phyloP scores from a whole-genome alignment of 768 basidiomycete genomes.

The Hygrocybe coccinea region DNA sequence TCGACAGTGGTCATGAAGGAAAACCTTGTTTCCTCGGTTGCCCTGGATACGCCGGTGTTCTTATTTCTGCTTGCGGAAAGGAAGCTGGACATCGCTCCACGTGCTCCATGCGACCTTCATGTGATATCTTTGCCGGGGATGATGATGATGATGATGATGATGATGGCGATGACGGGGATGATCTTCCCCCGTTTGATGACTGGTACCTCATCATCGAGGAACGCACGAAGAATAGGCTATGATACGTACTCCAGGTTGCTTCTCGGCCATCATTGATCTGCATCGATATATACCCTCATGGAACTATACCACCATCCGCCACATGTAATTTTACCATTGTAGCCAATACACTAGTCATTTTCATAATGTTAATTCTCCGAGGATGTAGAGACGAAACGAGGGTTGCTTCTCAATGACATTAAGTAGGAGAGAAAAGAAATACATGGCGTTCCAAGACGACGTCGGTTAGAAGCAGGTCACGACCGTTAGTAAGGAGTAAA shows the following conservation, averaged over 20 bases:
- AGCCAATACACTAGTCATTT: too few species aligned
- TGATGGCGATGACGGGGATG: slow-evolving; percentile 17
- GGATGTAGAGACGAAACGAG: too few species aligned
- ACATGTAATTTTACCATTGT: too few species aligned
- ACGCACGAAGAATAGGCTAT: not conserved
- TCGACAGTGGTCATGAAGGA: not conserved
- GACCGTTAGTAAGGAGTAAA: too few species aligned
- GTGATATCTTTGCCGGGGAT: slow-evolving; percentile 1
- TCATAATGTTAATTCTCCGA: too few species aligned
- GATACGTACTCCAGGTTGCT: not conserved
- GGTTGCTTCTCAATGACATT: too few species aligned
- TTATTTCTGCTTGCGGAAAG: not conserved
- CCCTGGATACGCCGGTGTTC: not conserved
- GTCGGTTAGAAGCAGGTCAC: too few species aligned
- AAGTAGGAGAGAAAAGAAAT: too few species aligned
- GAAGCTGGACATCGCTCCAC: not conserved
- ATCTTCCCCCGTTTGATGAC: slow-evolving; percentile 38
- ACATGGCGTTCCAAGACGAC: too few species aligned
- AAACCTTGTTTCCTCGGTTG: not conserved
- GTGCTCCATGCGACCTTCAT: not conserved
- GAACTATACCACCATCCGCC: too few species aligned
- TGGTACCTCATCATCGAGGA: slow-evolving; percentile 33
- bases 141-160: slow-evolving; percentile 12
- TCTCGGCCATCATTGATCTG: not conserved
- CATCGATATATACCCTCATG: not conserved